phyloP scores from a whole-genome alignment of 2,329 filamentous ascomycete species.

The Exophiala sp. region DNA sequence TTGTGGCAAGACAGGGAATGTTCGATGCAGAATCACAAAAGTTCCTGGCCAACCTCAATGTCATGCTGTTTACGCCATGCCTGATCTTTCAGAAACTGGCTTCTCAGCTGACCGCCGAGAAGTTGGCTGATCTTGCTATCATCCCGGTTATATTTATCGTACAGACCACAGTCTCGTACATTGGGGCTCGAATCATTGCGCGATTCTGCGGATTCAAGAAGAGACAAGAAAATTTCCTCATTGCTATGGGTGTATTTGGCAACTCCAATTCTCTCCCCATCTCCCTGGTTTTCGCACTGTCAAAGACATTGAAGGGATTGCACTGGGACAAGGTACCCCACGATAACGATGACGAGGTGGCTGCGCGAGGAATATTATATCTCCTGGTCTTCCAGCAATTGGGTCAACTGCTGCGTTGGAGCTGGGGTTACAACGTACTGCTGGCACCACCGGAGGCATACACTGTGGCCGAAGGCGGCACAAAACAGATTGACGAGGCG shows the following conservation, averaged over 20 bases:
- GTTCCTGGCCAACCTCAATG: conserved; percentile 93
- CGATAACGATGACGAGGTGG: conserved; percentile 94
- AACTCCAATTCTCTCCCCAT: conserved; percentile 98
- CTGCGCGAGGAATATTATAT: conserved; percentile 88
- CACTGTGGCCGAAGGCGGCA: conserved; percentile 41
- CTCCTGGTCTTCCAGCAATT: conserved; percentile 96
- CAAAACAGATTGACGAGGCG: conserved; percentile 34
- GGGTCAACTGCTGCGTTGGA: conserved; percentile 92
- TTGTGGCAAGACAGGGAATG: conserved; percentile 83
- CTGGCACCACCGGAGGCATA: conserved; percentile 73
- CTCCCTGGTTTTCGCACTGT: conserved; percentile 88
- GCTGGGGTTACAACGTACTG: conserved; percentile 94
- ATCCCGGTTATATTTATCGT: conserved; percentile 93
- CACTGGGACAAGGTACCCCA: conserved; percentile 90
- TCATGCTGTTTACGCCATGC: conserved; percentile 93
- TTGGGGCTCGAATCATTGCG: conserved; percentile 67
- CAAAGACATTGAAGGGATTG: conserved; percentile 83
- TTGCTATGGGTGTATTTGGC: conserved; percentile 95
- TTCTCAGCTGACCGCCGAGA: conserved; percentile 87
- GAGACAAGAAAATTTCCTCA: conserved; percentile 87
- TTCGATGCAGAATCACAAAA: conserved; percentile 97
- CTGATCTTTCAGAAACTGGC: conserved; percentile 97
- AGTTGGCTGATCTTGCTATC: conserved; percentile 82
- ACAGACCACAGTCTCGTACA: conserved; percentile 82
- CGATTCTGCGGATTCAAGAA: conserved; percentile 76